phyloP scores from a whole-genome alignment of 352 stramenopile species.

The Globisporangium ultimum region DNA sequence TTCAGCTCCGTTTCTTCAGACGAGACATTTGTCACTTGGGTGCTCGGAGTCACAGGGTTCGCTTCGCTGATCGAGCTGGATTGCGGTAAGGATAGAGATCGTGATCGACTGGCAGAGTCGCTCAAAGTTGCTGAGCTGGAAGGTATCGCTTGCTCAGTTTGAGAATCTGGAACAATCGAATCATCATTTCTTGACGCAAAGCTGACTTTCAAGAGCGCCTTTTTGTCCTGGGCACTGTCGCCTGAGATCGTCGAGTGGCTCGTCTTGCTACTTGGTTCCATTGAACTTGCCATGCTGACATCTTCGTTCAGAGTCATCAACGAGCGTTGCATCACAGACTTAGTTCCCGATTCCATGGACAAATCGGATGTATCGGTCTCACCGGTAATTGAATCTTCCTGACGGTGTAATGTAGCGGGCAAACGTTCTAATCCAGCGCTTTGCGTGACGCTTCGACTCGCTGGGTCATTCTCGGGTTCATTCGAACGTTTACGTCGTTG shows the following conservation, averaged over 20 bases:
- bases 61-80: neutral
- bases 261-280: neutral
- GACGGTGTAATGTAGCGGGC: neutral
- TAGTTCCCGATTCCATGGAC: conserved; percentile 1
- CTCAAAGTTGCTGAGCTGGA: neutral
- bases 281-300: neutral
- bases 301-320: neutral
- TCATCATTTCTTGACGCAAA: conserved; percentile 12
- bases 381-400: neutral
- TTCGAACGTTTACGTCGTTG: too few relatives aligned
- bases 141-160: conserved; percentile 4
- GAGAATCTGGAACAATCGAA: conserved; percentile 3
- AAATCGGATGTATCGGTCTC: conserved; percentile 7
- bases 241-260: conserved; percentile 2
- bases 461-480: too few relatives aligned
- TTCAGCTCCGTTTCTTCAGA: conserved; percentile 1
- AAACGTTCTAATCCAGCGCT: neutral
- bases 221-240: conserved; percentile 8
- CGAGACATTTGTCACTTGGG: neutral
- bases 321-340: neutral
- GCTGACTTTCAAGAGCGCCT: conserved; percentile 11
- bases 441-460: neutral
- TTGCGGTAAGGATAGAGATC: conserved; percentile 11
- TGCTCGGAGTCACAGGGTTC: conserved; percentile 9
- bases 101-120: conserved; percentile 7